phyloP scores from a whole-genome alignment of 2,329 filamentous ascomycete species.

The Chalara sp. region DNA sequence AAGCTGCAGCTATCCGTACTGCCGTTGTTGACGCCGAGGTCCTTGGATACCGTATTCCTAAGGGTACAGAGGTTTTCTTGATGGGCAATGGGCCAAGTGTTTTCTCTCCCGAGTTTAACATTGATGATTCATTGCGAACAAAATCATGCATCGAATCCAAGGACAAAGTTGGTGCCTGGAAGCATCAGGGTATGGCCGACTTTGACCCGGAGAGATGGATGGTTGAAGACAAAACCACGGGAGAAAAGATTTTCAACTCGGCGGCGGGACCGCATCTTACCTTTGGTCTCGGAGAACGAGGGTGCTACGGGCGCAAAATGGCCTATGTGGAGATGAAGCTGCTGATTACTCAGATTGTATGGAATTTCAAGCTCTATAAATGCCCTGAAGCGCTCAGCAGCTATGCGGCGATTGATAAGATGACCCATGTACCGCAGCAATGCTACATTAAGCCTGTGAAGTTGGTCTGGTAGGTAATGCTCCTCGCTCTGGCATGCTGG shows the following conservation, averaged over 20 bases:
- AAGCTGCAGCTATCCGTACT: conserved; percentile 25
- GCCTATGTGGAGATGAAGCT: conserved; percentile 29
- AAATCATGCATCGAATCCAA: not conserved
- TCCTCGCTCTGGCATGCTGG: no score
- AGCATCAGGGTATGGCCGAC: conserved; percentile 16
- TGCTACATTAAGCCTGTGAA: conserved; percentile 2
- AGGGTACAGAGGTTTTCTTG: conserved; percentile 29
- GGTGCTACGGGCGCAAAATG: conserved; percentile 33
- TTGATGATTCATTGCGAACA: conserved; percentile 20
- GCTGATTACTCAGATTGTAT: conserved; percentile 7
- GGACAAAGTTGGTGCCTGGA: conserved; percentile 22
- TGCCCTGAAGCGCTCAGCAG: conserved; percentile 2
- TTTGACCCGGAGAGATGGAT: conserved; percentile 34
- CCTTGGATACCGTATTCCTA: conserved; percentile 30
- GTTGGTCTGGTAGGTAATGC: no score
- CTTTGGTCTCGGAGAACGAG: conserved; percentile 31
- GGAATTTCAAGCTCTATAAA: conserved; percentile 8
- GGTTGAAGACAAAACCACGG: not conserved
- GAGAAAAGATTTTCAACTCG: conserved; percentile 23
- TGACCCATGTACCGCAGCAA: conserved; percentile 6
- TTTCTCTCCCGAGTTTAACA: conserved; percentile 12
- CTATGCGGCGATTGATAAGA: conserved; percentile 3
- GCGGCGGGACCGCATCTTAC: conserved; percentile 30
- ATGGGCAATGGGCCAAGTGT: conserved; percentile 17
- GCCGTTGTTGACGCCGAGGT: conserved; percentile 26